Evolutionary conservation across 139 green algal species (phyloP), one percentile per base, ranked within the genome.

Genomic region (Penium margaritaceum): DNA sequence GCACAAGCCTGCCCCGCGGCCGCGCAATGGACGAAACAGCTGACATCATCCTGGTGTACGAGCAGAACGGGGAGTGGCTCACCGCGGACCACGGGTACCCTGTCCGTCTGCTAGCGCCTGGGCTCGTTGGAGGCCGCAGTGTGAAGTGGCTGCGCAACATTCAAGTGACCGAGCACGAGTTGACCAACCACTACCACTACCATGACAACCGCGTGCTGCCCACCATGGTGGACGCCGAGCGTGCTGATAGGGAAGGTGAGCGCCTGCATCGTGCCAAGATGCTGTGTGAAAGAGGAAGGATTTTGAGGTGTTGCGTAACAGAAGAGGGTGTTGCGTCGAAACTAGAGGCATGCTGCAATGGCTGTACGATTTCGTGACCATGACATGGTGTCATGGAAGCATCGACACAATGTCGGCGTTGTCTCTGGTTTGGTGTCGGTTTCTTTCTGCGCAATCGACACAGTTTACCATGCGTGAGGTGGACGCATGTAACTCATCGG

Each of bases 181-280:
- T 47, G 24, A 60, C 92, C 74, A 98, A 96, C 86, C 91, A 91
- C 83, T 99, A 99, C 84, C 94, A 99, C 83, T 97, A 88, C 80
- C 81, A 90, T 44, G 94, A 99, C 88, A 99, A 99, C 88, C 86
- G 91, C 3, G 91, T 99, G 75, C 84, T 98, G 79, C 94, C 94
- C 6, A 78, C 84, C 0, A 88, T 95, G 68, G 90, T 99, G 46
- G 91, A 97, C 69, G 90, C 91, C 69, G 86, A 89, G 68, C 77
- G 84, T 41, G 94, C 94, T 60, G 19, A 15, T 17, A 60, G 19
- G 35, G 62, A 70, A 69, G 73, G 73, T 78, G n/a, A n/a, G n/a
- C n/a, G n/a, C n/a, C n/a, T n/a, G n/a, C n/a, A n/a, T n/a, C n/a
- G n/a, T n/a, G n/a, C n/a, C n/a, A n/a, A n/a, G n/a, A n/a, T n/a